Base-by-base conservation (phyloP, 352 stramenopile species). In the Phytophthora capsici region DNA sequence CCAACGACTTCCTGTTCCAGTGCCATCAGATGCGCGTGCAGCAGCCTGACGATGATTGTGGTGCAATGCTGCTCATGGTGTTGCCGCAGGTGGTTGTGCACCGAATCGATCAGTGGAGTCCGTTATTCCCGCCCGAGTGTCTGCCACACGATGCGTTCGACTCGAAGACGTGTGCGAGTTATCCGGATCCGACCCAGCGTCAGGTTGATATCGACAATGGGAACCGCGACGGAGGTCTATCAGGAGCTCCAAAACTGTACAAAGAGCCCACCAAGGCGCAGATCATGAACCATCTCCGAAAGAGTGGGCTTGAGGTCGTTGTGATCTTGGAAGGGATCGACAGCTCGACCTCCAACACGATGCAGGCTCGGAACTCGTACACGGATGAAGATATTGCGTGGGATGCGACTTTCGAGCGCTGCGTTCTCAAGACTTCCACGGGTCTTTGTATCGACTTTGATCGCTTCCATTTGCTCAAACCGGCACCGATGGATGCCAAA, bases 21-120 rank as follows among this genome's bases (percentile, higher is more conserved):
- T 88, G 78, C 46, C 75, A 94, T 48, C 84, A 91, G 41, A 96
- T 96, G 88, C 86, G 88, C n/a, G 62, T 94, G n/a, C 86, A 96
- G 65, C 88, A 96, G 60, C 88, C 88, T 8, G 88, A 96, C 53
- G 88, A 96, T 57, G 86, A 94, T 69, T 79, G 73, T 2, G 86
- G 86, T 14, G 77, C 81, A 5, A 93, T 92, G 79, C 69, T 96
- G 22, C 72, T 96, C 14, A 93, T 96, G 77, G 86, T 89, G 4
- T 50, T 96, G 22, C 88, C 88, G 2, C 86, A 94, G 50, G 78
- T 90, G 34, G 77, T 96, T 17, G 85, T 94, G 32, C 88, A 96
- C 45, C 86, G 88, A 23, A 94, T 96, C 40, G 88, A 96, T 48
- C 86, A 86, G 43, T 96, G 86, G 86, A 93, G 82, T 53, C 88